Conservation (phyloP, 2,329 filamentous ascomycete genomes). For the Orbilia quercus region DNA sequence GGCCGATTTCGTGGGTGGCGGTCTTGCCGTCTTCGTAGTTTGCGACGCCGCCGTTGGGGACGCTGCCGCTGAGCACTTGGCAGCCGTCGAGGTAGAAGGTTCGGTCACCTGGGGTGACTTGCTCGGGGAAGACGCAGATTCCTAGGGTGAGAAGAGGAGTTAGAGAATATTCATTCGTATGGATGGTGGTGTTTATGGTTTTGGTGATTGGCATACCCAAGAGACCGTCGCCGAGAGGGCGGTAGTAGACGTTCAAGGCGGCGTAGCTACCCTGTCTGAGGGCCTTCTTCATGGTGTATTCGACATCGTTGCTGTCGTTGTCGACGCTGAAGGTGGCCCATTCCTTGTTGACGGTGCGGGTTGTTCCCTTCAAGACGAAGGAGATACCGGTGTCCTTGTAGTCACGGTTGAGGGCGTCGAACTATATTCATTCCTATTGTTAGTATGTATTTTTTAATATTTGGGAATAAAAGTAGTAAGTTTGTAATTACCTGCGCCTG, state of each 20-base stretch:
- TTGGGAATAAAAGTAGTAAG: not conserved
- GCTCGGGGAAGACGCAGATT: slow-evolving; percentile 56
- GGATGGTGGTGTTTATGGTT: too few relatives aligned
- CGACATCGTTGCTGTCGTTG: slow-evolving; percentile 61
- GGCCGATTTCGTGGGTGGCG: slow-evolving; percentile 63
- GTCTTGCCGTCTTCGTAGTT: slow-evolving; percentile 62
- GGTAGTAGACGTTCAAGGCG: slow-evolving; percentile 62
- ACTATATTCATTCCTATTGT: slow-evolving; percentile 60
- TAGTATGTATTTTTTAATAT: not conserved
- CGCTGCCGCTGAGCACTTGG: slow-evolving; percentile 62
- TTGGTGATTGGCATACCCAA: slow-evolving; percentile 58
- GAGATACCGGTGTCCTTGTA: slow-evolving; percentile 65
- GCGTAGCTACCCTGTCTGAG: slow-evolving; percentile 66
- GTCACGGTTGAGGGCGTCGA: slow-evolving; percentile 66
- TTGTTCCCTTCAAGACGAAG: slow-evolving; percentile 65
- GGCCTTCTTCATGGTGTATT: slow-evolving; percentile 65
- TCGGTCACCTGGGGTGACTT: slow-evolving; percentile 60
- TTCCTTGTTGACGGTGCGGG: slow-evolving; percentile 66
- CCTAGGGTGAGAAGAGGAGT: slow-evolving; percentile 7
- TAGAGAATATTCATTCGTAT: slow-evolving; percentile 30
- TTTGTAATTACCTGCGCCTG: slow-evolving; percentile 58
- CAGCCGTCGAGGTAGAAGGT: slow-evolving; percentile 63
- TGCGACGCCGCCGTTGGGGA: slow-evolving; percentile 63
- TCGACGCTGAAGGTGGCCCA: slow-evolving; percentile 63
- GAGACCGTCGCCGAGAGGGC: slow-evolving; percentile 56